Percentiles rank a stretch among this genome's conserved stretches.
These are phyloP conservation scores for Lentinula sp. DNA, from an alignment of 768 basidiomycete species.

Conservation along the genomic window DNA sequence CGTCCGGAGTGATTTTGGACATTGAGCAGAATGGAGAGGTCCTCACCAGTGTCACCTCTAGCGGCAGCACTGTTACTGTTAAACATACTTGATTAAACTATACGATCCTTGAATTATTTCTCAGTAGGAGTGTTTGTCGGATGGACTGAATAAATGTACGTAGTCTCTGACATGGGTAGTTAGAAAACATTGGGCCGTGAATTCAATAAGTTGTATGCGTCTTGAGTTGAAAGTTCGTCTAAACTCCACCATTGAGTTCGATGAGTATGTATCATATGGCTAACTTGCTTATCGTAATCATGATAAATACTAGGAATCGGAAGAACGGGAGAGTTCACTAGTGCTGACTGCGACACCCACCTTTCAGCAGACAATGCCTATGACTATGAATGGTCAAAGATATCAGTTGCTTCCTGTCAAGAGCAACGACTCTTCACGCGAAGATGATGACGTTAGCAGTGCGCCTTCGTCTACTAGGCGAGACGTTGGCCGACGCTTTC, in stretches of 20 bases:
- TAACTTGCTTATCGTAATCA: neutral
- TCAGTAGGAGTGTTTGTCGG: too few relatives aligned
- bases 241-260: too few relatives aligned
- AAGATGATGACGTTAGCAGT: neutral
- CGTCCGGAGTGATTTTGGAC: conserved; percentile 27
- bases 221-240: too few relatives aligned
- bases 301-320: neutral
- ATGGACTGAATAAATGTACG: too few relatives aligned
- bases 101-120: neutral
- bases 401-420: neutral
- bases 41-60: conserved; percentile 21
- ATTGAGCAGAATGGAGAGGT: conserved; percentile 24
- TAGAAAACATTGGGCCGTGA: too few relatives aligned
- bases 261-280: too few relatives aligned
- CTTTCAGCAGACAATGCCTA: neutral
- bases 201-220: too few relatives aligned
- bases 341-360: neutral
- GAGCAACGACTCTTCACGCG: neutral
- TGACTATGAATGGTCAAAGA: neutral
- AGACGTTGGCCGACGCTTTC: neutral
- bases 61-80: conserved; percentile 9
- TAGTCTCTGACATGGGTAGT: too few relatives aligned
- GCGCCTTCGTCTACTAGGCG: too few relatives aligned
- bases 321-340: too few relatives aligned
- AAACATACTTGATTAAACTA: neutral